Percentiles rank a stretch among this genome's conserved stretches.
Conservation (phyloP, 176 grass and related monocot genomes). For the Oryza meyeriana region DNA sequence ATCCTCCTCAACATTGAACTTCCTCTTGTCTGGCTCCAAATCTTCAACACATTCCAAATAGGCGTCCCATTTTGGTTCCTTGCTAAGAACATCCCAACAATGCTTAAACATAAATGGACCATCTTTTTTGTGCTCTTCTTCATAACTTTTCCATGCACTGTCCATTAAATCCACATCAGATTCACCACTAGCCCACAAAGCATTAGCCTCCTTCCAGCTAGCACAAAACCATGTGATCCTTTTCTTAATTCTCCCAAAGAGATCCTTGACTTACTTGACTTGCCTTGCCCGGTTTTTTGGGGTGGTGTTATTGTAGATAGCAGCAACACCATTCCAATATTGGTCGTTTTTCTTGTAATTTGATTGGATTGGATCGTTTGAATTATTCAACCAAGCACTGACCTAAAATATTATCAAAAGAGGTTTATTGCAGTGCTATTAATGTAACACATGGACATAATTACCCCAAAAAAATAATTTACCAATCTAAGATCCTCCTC, state of each 20-base stretch:
- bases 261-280: not conserved
- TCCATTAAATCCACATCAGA: slow-evolving; percentile 1
- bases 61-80: not conserved
- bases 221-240: slow-evolving; percentile 16
- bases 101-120: not conserved
- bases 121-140: not conserved
- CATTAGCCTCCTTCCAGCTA: not conserved
- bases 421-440: not conserved
- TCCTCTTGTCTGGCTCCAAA: not conserved
- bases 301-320: not conserved
- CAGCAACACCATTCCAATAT: not conserved
- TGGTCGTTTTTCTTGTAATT: not conserved
- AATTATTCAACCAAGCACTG: not conserved
- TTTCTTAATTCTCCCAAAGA: slow-evolving; percentile 11
- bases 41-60: not conserved
- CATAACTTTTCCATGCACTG: not conserved
- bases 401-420: not conserved
- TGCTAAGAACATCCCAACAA: not conserved
- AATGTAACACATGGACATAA: no score
- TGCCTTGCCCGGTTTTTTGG: not conserved
- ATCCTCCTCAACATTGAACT: not conserved
- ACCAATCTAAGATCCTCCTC: not conserved
- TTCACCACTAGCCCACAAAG: not conserved
- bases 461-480: no score
- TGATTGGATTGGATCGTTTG: not conserved